phyloP scores from a whole-genome alignment of 345 rosid species.

The Populus ilicifolia region DNA sequence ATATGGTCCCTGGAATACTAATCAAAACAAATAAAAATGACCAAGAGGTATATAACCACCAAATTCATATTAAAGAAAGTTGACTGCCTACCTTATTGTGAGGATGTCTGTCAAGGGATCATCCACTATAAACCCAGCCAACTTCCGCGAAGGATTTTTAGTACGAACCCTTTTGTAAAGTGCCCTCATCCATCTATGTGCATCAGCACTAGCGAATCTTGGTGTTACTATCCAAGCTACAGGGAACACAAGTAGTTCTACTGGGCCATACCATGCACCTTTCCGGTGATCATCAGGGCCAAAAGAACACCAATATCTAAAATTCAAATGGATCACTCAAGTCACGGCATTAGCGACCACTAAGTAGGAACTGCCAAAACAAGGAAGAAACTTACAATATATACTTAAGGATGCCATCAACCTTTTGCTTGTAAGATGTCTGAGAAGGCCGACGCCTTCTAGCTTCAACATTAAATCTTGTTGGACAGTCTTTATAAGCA shows the following conservation, averaged over 20 bases:
- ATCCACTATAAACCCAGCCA: slow-evolving; percentile 92
- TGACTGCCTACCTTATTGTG: slow-evolving; percentile 55
- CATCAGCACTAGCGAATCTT: slow-evolving; percentile 50
- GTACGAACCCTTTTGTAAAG: slow-evolving; percentile 76
- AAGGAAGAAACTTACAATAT: slow-evolving; percentile 62
- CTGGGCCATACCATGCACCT: slow-evolving; percentile 85
- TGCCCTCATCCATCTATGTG: slow-evolving; percentile 88
- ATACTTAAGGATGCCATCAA: slow-evolving; percentile 93
- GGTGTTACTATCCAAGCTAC: slow-evolving; percentile 94
- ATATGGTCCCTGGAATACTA: neutral
- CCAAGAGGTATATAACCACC: neutral
- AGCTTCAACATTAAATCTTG: slow-evolving; percentile 93
- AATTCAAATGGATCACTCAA: slow-evolving; percentile 18
- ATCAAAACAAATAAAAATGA: neutral
- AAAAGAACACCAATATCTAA: slow-evolving; percentile 98
- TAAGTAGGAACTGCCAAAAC: slow-evolving; percentile 7
- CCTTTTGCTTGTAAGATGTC: slow-evolving; percentile 70
- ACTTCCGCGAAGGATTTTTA: slow-evolving; percentile 84
- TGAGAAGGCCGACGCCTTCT: slow-evolving; percentile 60
- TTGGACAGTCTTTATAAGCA: slow-evolving; percentile 74
- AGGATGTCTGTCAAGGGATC: slow-evolving; percentile 74
- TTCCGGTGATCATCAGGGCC: slow-evolving; percentile 94
- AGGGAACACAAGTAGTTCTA: slow-evolving; percentile 74
- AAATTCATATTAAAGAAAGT: neutral
- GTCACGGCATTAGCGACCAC: neutral